Evolutionary conservation across 108 stramenopile genomes (phyloP).

Genomic region (Nannochloropsis oceanica): DNA sequence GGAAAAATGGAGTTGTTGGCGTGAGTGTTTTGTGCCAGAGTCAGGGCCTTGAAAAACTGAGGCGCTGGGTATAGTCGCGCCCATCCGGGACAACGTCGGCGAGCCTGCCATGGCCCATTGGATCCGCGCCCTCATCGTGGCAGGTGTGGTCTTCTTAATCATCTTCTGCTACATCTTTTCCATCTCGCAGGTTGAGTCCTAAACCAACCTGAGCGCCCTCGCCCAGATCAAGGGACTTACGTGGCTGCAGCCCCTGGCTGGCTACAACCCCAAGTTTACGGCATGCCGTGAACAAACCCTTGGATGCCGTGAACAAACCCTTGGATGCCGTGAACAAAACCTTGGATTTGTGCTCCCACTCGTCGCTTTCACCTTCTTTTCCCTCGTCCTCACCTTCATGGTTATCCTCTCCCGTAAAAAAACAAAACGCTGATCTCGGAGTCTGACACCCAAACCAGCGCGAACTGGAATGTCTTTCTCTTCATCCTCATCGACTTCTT

Average conservation of each 20-base stretch:
- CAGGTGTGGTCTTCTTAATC: neutral
- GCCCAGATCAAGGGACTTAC: neutral
- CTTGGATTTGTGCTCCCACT: neutral
- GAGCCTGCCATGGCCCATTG: neutral
- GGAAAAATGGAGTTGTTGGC: too few species aligned
- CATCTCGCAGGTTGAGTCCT: neutral
- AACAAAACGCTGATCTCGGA: neutral
- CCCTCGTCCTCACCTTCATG: neutral
- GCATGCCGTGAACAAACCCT: neutral
- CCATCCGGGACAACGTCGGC: neutral
- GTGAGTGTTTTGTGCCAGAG: too few species aligned
- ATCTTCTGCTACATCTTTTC: neutral
- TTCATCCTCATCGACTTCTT: neutral
- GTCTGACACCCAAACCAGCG: neutral
- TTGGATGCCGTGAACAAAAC: too few species aligned
- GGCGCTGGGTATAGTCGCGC: too few species aligned
- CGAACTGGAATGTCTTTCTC: neutral
- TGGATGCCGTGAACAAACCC: too few species aligned
- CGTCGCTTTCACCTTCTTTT: neutral
- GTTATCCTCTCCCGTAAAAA: neutral
- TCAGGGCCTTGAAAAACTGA: too few species aligned
- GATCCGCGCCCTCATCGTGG: neutral
- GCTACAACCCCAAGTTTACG: neutral
- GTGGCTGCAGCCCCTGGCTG: neutral
- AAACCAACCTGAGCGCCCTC: neutral